Conservation (phyloP, 1,284 basidiomycete genomes). For the Boletus calvinii region DNA sequence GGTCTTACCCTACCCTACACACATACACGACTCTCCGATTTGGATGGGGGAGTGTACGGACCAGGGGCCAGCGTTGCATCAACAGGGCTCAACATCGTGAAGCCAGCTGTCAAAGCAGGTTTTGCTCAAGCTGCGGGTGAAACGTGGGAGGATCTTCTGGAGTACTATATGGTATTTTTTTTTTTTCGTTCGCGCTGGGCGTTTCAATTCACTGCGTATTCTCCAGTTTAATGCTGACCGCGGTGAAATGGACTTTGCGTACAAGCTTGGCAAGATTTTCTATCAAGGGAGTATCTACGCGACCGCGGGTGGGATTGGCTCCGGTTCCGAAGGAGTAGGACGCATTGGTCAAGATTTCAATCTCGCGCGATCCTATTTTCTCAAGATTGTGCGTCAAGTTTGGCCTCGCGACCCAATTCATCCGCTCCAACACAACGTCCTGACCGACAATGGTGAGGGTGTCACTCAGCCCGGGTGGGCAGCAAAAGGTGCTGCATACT, state of each 20-base stretch:
- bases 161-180: conserved; percentile 78
- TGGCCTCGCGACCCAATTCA: conserved; percentile 78
- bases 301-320: conserved; percentile 69
- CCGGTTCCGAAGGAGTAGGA: conserved; percentile 86
- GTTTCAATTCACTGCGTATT: conserved; percentile 6
- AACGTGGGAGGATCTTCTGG: conserved; percentile 89
- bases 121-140: conserved; percentile 81
- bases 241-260: conserved; percentile 82
- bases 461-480: conserved; percentile 64
- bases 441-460: conserved; percentile 49
- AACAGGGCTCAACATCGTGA: conserved; percentile 69
- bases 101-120: conserved; percentile 82
- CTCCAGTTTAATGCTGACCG: conserved; percentile 87
- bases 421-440: conserved; percentile 43
- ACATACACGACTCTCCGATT: conserved; percentile 83
- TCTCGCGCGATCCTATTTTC: conserved; percentile 79
- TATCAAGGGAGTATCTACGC: conserved; percentile 90
- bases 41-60: conserved; percentile 89
- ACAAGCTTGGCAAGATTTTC: conserved; percentile 87
- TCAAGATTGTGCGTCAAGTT: conserved; percentile 72
- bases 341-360: conserved; percentile 73
- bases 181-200: conserved; percentile 19
- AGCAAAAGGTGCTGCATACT: conserved; percentile 77
- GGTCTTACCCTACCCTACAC: conserved; percentile 85
- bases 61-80: conserved; percentile 91